These are phyloP conservation scores for Gloeopeniophorella convolvens DNA, from an alignment of 768 basidiomycete genomes.

Conservation along the genomic window DNA sequence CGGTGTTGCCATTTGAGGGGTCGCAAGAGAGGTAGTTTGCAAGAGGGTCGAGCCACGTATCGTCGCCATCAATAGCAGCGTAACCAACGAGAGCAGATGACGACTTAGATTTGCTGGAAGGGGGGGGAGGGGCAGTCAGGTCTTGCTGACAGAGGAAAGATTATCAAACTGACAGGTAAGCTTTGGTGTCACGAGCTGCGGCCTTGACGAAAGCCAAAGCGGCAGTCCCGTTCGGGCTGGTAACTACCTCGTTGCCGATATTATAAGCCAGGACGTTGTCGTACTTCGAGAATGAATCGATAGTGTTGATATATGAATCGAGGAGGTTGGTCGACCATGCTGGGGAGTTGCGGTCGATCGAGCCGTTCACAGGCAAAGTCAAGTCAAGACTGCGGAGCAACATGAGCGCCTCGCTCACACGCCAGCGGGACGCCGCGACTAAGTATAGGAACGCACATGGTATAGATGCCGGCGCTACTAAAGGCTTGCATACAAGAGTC, in stretches of 20 bases:
- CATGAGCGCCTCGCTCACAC: conserved; percentile 9
- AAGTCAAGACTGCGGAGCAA: conserved; percentile 64
- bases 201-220: conserved; percentile 83
- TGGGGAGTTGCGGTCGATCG: conserved; percentile 66
- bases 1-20: conserved; percentile 43
- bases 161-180: conserved; percentile 76
- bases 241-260: conserved; percentile 80
- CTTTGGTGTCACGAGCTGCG: conserved; percentile 81
- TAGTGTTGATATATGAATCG: conserved; percentile 70
- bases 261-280: conserved; percentile 88
- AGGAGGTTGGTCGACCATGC: conserved; percentile 79
- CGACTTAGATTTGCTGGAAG: conserved; percentile 40
- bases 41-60: conserved; percentile 54
- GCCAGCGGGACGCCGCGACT: not conserved
- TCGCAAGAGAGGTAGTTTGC: conserved; percentile 82
- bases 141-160: not conserved
- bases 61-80: conserved; percentile 71
- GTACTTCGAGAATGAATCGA: conserved; percentile 76
- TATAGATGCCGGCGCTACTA: conserved; percentile 77
- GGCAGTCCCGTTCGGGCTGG: conserved; percentile 43
- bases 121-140: conserved; percentile 1
- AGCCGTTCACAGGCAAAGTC: conserved; percentile 78
- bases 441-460: conserved; percentile 52
- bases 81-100: conserved; percentile 74
- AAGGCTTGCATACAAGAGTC: conserved; percentile 80